Conservation (phyloP, 2,329 filamentous ascomycete species). For the Myriosclerotinia curreyana region DNA sequence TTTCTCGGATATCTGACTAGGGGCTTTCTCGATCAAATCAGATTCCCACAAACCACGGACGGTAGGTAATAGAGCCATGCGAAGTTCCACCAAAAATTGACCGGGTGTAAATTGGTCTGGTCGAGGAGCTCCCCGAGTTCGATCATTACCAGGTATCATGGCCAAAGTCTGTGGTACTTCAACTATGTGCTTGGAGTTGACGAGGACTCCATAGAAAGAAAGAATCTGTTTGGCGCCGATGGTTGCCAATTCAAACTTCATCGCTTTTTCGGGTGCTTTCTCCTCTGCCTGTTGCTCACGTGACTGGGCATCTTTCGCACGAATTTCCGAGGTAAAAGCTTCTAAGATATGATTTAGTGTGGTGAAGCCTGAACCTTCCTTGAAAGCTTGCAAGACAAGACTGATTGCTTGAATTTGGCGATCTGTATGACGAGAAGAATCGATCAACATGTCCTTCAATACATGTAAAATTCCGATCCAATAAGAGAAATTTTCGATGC, state of each 20-base stretch:
- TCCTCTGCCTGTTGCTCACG: constrained; percentile 36
- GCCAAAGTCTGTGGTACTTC: constrained; percentile 66
- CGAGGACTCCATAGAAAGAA: constrained; percentile 73
- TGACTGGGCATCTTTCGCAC: constrained; percentile 36
- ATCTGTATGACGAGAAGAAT: constrained; percentile 45
- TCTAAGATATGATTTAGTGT: constrained; percentile 70
- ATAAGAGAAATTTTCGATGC: constrained; percentile 69
- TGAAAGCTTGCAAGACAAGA: constrained; percentile 82
- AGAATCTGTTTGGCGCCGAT: constrained; percentile 77
- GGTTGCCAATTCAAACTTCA: constrained; percentile 45
- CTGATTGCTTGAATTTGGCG: constrained; percentile 56
- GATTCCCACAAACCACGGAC: constrained; percentile 83
- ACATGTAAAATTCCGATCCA: constrained; percentile 79
- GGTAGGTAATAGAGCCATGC: constrained; percentile 73
- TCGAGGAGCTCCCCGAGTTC: constrained; percentile 53
- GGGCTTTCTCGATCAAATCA: constrained; percentile 74
- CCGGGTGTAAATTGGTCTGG: constrained; percentile 61
- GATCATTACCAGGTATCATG: constrained; percentile 51
- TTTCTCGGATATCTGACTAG: constrained; percentile 71
- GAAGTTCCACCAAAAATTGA: constrained; percentile 84
- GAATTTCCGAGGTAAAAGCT: constrained; percentile 60
- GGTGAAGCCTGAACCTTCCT: constrained; percentile 72
- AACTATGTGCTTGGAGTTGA: constrained; percentile 73
- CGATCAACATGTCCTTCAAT: constrained; percentile 74
- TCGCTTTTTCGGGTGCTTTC: constrained; percentile 35